phyloP scores from a whole-genome alignment of 2,329 filamentous ascomycete genomes.

The Beauveria medogensis region DNA sequence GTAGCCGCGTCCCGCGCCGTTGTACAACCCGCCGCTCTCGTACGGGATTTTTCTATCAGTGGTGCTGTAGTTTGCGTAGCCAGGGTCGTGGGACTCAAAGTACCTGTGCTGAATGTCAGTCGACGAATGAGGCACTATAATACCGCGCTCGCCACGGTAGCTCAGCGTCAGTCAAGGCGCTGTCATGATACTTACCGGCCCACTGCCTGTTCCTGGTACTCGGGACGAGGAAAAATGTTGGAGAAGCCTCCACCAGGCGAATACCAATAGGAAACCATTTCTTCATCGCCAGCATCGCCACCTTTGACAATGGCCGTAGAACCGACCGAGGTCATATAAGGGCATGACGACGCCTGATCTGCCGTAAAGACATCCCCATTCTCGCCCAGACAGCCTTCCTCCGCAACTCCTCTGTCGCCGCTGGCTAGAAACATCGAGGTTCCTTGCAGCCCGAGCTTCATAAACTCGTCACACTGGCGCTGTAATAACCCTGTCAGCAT shows the following conservation, averaged over 20 bases:
- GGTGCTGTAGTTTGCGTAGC: conserved; percentile 23
- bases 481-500: conserved; percentile 13
- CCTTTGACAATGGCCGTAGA: conserved; percentile 37
- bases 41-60: conserved; percentile 27
- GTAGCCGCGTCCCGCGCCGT: conserved; percentile 32
- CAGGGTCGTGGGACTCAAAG: conserved; percentile 28
- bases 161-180: too few species aligned
- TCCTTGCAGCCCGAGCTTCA: conserved; percentile 38
- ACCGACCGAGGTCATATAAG: conserved; percentile 41
- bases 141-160: too few species aligned
- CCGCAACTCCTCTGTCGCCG: conserved; percentile 31
- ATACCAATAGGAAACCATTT: conserved; percentile 38
- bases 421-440: conserved; percentile 32
- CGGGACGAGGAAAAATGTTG: conserved; percentile 37
- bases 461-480: conserved; percentile 33
- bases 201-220: conserved; percentile 37
- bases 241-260: conserved; percentile 16
- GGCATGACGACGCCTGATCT: conserved; percentile 31
- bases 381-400: conserved; percentile 14
- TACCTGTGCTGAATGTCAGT: conserved; percentile 15
- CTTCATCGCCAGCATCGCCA: conserved; percentile 35
- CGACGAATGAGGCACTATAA: too few species aligned
- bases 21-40: conserved; percentile 26
- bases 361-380: conserved; percentile 20
- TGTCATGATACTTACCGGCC: conserved; percentile 18